Conservation (phyloP, 768 basidiomycete genomes). For the Russula griseocarnosa region DNA sequence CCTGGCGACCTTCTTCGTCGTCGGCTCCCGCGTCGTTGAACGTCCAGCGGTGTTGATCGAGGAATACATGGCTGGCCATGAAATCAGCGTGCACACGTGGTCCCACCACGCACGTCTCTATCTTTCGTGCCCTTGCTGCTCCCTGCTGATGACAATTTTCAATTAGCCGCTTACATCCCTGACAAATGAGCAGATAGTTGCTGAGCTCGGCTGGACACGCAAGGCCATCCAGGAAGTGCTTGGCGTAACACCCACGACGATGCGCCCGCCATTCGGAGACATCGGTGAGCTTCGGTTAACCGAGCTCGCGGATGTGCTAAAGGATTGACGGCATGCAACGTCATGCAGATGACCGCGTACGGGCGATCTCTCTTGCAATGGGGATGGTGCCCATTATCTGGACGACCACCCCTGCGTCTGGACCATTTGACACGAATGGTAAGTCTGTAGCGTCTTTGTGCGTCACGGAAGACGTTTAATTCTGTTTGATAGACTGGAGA, state of each 20-base stretch:
- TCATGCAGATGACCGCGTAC: conserved; percentile 77
- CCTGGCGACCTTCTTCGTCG: conserved; percentile 85
- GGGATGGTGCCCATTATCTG: conserved; percentile 88
- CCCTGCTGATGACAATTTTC: conserved; percentile 29
- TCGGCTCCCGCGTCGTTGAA: conserved; percentile 80
- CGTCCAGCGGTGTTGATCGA: conserved; percentile 69
- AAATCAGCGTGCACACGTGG: conserved; percentile 89
- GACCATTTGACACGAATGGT: conserved; percentile 73
- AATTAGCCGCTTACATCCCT: conserved; percentile 58
- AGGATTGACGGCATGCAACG: conserved; percentile 15
- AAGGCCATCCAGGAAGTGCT: conserved; percentile 73
- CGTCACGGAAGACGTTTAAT: neutral
- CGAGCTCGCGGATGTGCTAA: neutral
- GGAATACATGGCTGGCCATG: conserved; percentile 76
- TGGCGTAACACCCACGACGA: conserved; percentile 71
- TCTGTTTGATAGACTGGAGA: conserved; percentile 61
- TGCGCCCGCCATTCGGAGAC: conserved; percentile 82
- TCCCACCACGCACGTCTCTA: conserved; percentile 57
- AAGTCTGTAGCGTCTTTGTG: conserved; percentile 18
- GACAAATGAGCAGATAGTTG: conserved; percentile 81
- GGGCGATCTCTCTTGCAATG: conserved; percentile 87
- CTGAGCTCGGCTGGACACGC: conserved; percentile 90
- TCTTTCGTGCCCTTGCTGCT: conserved; percentile 28
- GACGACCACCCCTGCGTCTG: conserved; percentile 58
- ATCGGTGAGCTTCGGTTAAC: conserved; percentile 44